phyloP scores from a whole-genome alignment of 2,329 filamentous ascomycete genomes.

The Ophiostoma piceae region DNA sequence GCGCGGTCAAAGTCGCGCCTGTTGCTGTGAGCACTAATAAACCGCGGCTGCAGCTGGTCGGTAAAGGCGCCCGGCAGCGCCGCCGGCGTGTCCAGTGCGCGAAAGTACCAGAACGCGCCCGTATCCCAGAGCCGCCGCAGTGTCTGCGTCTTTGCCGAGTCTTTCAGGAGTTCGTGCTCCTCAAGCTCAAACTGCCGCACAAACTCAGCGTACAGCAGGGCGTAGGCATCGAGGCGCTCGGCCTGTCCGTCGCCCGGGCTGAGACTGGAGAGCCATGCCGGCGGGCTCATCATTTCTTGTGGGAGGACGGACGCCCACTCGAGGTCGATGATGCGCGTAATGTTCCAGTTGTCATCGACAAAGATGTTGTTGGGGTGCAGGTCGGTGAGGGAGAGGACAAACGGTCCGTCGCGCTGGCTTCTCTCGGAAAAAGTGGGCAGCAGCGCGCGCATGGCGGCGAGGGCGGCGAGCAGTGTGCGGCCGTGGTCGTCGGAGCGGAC shows the following conservation, averaged over 20 bases:
- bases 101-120: not conserved
- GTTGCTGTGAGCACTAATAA: not conserved
- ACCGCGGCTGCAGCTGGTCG: not conserved
- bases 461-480: not conserved
- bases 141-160: not conserved
- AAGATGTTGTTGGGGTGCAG: slow-evolving; percentile 33
- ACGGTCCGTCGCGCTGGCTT: not conserved
- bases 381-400: slow-evolving; percentile 31
- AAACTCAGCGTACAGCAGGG: not conserved
- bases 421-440: not conserved
- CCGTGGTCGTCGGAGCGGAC: not conserved
- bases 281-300: not conserved
- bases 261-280: not conserved
- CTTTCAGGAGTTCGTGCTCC: not conserved
- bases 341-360: slow-evolving; percentile 34
- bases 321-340: slow-evolving; percentile 32
- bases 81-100: not conserved
- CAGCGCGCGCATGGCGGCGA: not conserved
- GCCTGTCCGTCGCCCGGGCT: not conserved
- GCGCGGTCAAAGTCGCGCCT: not conserved
- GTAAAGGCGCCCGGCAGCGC: not conserved
- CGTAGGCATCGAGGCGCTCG: not conserved
- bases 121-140: not conserved
- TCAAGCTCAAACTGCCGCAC: not conserved
- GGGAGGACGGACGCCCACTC: slow-evolving; percentile 28